Base-by-base conservation (phyloP, 75 land plant species). In the Chamaecyparis obtusa region DNA sequence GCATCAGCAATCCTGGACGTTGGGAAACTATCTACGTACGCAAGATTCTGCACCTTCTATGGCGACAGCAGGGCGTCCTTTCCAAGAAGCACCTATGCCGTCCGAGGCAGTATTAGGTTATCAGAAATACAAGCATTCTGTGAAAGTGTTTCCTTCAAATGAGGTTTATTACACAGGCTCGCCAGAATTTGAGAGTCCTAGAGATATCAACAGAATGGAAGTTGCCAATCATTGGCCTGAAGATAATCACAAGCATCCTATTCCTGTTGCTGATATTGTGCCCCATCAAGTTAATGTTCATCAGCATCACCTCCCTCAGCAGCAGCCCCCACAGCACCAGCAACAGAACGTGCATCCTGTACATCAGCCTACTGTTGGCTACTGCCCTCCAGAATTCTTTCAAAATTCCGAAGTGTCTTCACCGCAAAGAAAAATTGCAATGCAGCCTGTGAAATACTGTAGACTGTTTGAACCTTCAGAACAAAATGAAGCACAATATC, bases 141-240 rank as follows among this genome's bases (percentile, higher is more conserved):
- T 84, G 85, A 54, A 84, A 15, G 85, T 84, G 15, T 84, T 54
- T 54, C 85, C 85, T 13, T 46, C 85, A 15, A 84, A 84, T 24
- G 85, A 84, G 30, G 16, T 14, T 84, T 55, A 84, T 14, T 46
- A 21, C 16, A 19, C 83, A 11, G 43, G 27, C 15, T 56, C 85
- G 15, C 64, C 55, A 13, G 85, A 84, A 36, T 84, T 54, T 36
- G 49, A 15, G 32, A 84, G 85, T 33, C 85, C 85, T 14, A 84
- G 85, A 35, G 85, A 54, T 84, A 10, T 81, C n/a, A 81, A 81
- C 43, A 33, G 64, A 35, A 35, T 84, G 55, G 85, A 84, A 17
- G 64, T 36, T 84, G 41, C 54, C 60, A 84, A 56, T 56, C 85
- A 84, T 84, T 84, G 85, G 85, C 37, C 57, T 56, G 85, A 84